A percentile compares a stretch with the other conserved stretches of the same genome.
phyloP scores from a whole-genome alignment of 2,329 filamentous ascomycete genomes.

The Rhinocladiella similis region DNA sequence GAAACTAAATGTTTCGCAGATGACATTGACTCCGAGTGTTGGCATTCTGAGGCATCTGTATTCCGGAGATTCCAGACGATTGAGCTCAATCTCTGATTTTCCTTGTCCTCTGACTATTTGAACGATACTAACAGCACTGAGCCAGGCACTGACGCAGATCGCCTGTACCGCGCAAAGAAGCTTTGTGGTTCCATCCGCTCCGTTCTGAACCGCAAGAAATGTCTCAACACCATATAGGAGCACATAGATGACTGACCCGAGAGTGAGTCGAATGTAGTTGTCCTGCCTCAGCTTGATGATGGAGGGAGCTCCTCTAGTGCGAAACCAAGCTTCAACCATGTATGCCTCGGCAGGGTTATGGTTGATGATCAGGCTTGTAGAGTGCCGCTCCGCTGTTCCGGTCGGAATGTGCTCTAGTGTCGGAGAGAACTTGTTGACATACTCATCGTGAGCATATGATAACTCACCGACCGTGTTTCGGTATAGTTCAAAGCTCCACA shows the following conservation, averaged over 20 bases:
- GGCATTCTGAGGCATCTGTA: constrained; percentile 8
- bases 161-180: constrained; percentile 2
- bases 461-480: constrained; percentile 1
- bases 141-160: constrained; percentile 3
- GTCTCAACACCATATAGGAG: constrained; percentile 1
- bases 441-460: constrained; percentile 3
- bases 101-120: constrained; percentile 1
- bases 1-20: constrained; percentile 3
- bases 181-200: neutral
- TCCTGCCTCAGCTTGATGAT: neutral
- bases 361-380: constrained; percentile 5
- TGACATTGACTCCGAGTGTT: neutral
- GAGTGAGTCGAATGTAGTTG: neutral
- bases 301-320: neutral
- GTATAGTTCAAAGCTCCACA: constrained; percentile 4
- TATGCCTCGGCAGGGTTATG: constrained; percentile 5
- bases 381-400: constrained; percentile 1
- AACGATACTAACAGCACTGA: neutral
- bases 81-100: constrained; percentile 4
- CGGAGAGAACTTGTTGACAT: constrained; percentile 1
- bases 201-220: constrained; percentile 6
- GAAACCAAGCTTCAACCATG: constrained; percentile 1
- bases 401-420: constrained; percentile 2
- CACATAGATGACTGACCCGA: neutral
- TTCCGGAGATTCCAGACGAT: neutral